phyloP scores from a whole-genome alignment of 805 yeast species.

The Kazachstania bromeliacearum region DNA sequence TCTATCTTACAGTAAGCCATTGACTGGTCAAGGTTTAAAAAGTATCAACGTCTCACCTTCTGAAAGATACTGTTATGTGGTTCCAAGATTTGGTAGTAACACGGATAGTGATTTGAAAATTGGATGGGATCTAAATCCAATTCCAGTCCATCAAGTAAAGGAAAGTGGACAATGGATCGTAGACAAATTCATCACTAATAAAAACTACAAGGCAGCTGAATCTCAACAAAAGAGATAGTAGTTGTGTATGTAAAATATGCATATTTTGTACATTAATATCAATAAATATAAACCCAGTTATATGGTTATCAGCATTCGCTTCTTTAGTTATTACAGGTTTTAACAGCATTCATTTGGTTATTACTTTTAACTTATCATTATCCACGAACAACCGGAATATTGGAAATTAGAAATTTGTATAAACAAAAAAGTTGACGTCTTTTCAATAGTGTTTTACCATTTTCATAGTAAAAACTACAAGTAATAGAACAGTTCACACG shows the following conservation, averaged over 20 bases:
- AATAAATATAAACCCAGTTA: neutral
- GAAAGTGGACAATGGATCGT: slow-evolving; percentile 57
- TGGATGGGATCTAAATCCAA: slow-evolving; percentile 86
- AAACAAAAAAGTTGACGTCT: too few relatives aligned
- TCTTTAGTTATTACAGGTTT: too few relatives aligned
- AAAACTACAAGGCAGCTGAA: slow-evolving; percentile 15
- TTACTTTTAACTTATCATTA: too few relatives aligned
- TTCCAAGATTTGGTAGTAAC: slow-evolving; percentile 81
- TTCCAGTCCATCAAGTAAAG: slow-evolving; percentile 66
- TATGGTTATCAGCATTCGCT: too few relatives aligned
- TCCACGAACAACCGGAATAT: too few relatives aligned
- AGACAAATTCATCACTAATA: slow-evolving; percentile 26
- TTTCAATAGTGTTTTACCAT: too few relatives aligned
- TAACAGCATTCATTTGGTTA: too few relatives aligned
- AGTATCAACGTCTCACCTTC: slow-evolving; percentile 58
- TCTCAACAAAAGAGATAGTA: slow-evolving; percentile 4
- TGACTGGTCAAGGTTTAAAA: slow-evolving; percentile 75
- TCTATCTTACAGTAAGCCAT: slow-evolving; percentile 79
- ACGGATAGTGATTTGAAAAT: slow-evolving; percentile 67
- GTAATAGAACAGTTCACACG: too few relatives aligned
- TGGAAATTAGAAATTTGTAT: too few relatives aligned
- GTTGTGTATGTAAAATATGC: neutral
- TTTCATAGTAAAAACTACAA: too few relatives aligned
- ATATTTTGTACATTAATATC: neutral
- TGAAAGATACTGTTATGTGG: slow-evolving; percentile 78